Percentiles rank a stretch among this genome's conserved stretches.
Evolutionary conservation across 225 moss, liverwort and hornwort genomes (phyloP).

Genomic region (Pseudoscleropodium purum): DNA sequence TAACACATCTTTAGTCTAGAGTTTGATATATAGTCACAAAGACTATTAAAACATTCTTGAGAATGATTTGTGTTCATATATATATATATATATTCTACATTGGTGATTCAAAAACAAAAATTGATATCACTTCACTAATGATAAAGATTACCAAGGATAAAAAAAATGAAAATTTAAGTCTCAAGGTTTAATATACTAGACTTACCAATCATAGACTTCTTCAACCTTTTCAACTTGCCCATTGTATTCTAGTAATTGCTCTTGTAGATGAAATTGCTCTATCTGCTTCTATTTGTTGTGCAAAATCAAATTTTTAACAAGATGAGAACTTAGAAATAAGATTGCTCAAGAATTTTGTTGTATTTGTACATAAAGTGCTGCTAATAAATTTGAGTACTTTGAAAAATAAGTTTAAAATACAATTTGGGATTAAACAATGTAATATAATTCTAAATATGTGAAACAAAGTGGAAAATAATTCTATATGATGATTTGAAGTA

Average conservation of each 20-base stretch:
- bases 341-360: background rate
- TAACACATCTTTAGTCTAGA: background rate
- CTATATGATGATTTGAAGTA: background rate
- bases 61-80: background rate
- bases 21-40: background rate
- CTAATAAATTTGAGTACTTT: background rate
- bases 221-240: background rate
- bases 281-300: constrained; percentile 49
- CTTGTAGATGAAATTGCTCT: constrained; percentile 46
- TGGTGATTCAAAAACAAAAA: too few species aligned
- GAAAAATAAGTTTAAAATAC: too few species aligned
- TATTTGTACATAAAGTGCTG: background rate
- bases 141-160: background rate
- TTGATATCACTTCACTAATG: background rate
- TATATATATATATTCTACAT: background rate
- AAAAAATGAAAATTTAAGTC: background rate
- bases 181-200: background rate
- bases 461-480: background rate
- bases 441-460: background rate
- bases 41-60: background rate
- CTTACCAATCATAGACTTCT: constrained; percentile 19
- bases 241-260: background rate
- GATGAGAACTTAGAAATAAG: background rate
- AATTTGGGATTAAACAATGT: too few species aligned
- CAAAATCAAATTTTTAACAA: background rate